Base-by-base conservation (phyloP, 257 asterid species). In the Echites panduratus region DNA sequence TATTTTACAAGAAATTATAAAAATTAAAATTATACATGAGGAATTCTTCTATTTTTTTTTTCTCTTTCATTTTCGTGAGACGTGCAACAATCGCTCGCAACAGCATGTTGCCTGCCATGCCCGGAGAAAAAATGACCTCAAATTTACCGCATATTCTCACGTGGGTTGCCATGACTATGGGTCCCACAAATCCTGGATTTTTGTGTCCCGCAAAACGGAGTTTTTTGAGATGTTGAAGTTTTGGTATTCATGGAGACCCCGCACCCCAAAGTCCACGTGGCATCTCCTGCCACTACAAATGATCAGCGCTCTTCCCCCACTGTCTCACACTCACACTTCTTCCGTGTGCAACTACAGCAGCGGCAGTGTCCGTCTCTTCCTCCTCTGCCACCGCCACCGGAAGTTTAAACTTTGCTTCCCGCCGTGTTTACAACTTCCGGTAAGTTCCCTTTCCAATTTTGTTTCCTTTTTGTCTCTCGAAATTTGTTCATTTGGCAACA, bases 251-350 rank as follows among this genome's bases (percentile, higher is more conserved):
- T 17, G 16, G 16, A 38, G 48, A 3, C 8, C 68, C 69, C 69
- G 38, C 17, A 8, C 5, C 48, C 26, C n/a, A n/a, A n/a, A 0
- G 24, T 57, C 75, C 81, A 77, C 74, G 81, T 77, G 77, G n/a
- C 70, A 32, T 32, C 38, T 1, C 1, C 38, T 32, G 2, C 38
- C 38, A 53, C 9, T 53, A 74, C 68, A 66, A 66, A 66, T 74
- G 44, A 41, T 56, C 16, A 6, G 13, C 8, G 0, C 70, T 9
- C 56, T 27, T 61, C 48, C 7, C 11, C 20, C 65, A 11, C 40
- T 35, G 12, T 0, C 38, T 32, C 3, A 1, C 43, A 12, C 66
- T 27, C 41, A 12, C 66, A 26, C 64, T 58, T 19, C 11, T 6
- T 2, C 9, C 14, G 41, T 26, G 20, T 5, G n/a, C 29, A 54